Conservation (phyloP, 1,139 yeast species). For the Lodderomyces orthopsilosis region DNA sequence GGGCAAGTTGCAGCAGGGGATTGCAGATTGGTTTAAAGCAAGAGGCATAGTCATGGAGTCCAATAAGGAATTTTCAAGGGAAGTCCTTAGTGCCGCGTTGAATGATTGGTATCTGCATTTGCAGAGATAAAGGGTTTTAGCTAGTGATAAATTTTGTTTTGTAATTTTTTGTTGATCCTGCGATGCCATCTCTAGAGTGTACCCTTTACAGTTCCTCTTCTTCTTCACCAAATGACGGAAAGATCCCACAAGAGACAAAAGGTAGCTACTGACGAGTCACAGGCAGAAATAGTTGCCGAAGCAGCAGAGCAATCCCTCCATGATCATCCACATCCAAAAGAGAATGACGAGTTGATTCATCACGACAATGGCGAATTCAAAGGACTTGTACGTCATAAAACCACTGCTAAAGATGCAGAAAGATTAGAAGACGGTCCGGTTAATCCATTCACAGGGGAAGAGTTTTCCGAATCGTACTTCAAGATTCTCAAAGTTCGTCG, state of each 20-base stretch:
- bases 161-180: neutral
- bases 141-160: neutral
- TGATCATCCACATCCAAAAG: constrained; percentile 34
- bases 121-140: constrained; percentile 3
- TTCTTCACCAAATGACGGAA: constrained; percentile 11
- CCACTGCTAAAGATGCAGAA: constrained; percentile 73
- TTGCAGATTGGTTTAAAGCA: constrained; percentile 5
- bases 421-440: constrained; percentile 57
- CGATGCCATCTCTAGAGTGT: too few relatives aligned
- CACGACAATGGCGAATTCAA: constrained; percentile 59
- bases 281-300: constrained; percentile 23
- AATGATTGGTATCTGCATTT: constrained; percentile 11
- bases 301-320: constrained; percentile 46
- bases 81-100: constrained; percentile 8
- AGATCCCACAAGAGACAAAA: constrained; percentile 20
- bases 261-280: constrained; percentile 13
- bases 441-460: constrained; percentile 78
- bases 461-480: constrained; percentile 63
- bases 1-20: constrained; percentile 8
- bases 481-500: constrained; percentile 77
- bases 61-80: constrained; percentile 8
- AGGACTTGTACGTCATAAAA: constrained; percentile 56
- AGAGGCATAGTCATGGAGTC: constrained; percentile 7
- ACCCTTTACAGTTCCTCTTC: neutral
- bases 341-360: constrained; percentile 15